Evolutionary conservation across 306 rosid genomes (phyloP).

Genomic region (Cicer arietinum): DNA sequence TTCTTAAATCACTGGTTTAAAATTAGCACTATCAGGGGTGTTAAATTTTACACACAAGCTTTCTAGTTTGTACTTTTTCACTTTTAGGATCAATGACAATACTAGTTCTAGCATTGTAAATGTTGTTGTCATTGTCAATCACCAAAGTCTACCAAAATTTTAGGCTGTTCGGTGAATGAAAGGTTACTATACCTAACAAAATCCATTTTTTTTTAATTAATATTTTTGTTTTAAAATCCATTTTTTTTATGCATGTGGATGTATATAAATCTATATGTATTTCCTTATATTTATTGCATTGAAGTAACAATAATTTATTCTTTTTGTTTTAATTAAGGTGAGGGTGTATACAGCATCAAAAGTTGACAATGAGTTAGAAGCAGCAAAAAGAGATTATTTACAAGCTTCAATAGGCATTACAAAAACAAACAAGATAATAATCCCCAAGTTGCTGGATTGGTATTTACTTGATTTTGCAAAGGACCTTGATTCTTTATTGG

Average conservation of each 20-base stretch:
- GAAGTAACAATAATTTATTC: neutral
- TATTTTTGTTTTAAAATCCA: neutral
- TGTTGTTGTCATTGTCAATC: constrained; percentile 4
- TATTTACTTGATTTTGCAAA: constrained; percentile 91
- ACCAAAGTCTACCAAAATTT: constrained; percentile 25
- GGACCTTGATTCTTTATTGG: constrained; percentile 81
- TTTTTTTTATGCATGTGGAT: constrained; percentile 22
- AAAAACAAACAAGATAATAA: constrained; percentile 61
- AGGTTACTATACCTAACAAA: neutral
- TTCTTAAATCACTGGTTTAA: neutral
- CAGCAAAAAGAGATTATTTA: constrained; percentile 86
- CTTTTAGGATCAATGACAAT: neutral
- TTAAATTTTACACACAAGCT: neutral
- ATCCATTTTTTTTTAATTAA: neutral
- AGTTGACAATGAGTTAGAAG: constrained; percentile 87
- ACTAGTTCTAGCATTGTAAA: neutral
- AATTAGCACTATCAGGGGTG: neutral
- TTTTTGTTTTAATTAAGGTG: constrained; percentile 60
- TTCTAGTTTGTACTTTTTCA: neutral
- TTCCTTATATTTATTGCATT: constrained; percentile 21
- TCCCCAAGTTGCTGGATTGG: constrained; percentile 94
- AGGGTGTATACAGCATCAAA: constrained; percentile 79
- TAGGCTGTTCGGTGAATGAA: constrained; percentile 5
- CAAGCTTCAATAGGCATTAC: constrained; percentile 86
- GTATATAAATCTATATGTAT: neutral